A percentile compares a stretch with the other conserved stretches of the same genome.
Conservation (phyloP, 2,329 filamentous ascomycete genomes). For the Macrophomina tecta region DNA sequence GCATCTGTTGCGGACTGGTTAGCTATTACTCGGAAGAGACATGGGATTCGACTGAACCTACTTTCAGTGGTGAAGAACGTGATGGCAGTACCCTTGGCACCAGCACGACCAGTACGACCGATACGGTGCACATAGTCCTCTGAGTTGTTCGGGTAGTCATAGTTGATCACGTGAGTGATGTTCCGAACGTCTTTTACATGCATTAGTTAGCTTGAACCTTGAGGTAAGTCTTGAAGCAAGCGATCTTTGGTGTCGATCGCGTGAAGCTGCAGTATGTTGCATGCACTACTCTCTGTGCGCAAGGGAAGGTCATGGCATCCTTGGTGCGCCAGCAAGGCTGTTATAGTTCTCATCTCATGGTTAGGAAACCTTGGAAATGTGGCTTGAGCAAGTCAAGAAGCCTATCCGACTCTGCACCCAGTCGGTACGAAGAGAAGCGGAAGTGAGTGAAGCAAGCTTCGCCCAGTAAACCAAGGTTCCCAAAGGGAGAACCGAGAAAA, state of each 20-base stretch:
- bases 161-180: conserved; percentile 99
- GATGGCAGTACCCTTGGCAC: conserved; percentile 93
- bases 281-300: conserved; percentile 64
- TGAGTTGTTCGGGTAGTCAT: conserved; percentile 97
- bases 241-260: conserved; percentile 63
- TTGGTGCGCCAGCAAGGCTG: conserved; percentile 50
- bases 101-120: conserved; percentile 73
- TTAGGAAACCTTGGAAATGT: conserved; percentile 73
- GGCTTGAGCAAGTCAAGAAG: conserved; percentile 81
- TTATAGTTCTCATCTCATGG: conserved; percentile 62
- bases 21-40: conserved; percentile 28
- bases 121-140: conserved; percentile 74
- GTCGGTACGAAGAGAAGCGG: conserved; percentile 72
- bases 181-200: conserved; percentile 94
- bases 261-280: conserved; percentile 61
- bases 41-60: conserved; percentile 61
- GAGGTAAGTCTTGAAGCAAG: conserved; percentile 53
- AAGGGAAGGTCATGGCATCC: conserved; percentile 52
- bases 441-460: conserved; percentile 73
- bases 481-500: conserved; percentile 81
- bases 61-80: conserved; percentile 99
- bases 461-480: conserved; percentile 88
- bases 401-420: conserved; percentile 79
- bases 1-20: conserved; percentile 46
- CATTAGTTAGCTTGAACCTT: conserved; percentile 75